Base-by-base conservation (phyloP, 1,139 yeast species). In the Debaryomyces fabryi region DNA sequence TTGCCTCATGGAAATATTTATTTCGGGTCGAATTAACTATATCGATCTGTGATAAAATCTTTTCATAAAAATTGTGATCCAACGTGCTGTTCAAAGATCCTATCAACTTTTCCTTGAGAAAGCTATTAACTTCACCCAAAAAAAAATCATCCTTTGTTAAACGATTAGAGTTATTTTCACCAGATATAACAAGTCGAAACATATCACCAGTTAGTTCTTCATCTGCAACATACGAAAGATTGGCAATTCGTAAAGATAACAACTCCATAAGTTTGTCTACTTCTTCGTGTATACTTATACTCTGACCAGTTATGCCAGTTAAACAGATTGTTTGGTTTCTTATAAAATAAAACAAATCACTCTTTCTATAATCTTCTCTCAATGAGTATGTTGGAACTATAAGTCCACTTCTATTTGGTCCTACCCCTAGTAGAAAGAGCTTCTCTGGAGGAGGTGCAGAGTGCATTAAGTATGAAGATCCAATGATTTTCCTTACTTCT, bases 1-100 rank as follows among this genome's bases (percentile, higher is more conserved):
- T 47, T 2, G 66, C 65, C 41, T 63, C 67, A 42, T 59, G 59
- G 39, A 64, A 64, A 43, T 60, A 63, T 35, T 58, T 54, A 13
- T 47, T 15, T 3, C 13, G 18, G 1, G 18, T 30, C 13, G 34
- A 7, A 2, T 16, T 20, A 15, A 36, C 40, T 16, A 37, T 13
- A 9, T 43, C 36, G 18, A 46, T 25, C n/a, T 34, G 24, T 16
- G 43, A 27, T 15, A 49, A 29, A 18, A 44, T 13, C n/a, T 24
- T 21, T 34, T 21, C 45, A 45, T 55, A 58, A 41, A 57, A 45
- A n/a, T 47, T 48, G 34, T 54, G 53, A n/a, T 45, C n/a, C 42
- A 63, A 21, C 5, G 58, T 50, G 61, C 62, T 41, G 59, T 61
- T 6, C 57, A 56, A 50, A 55, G 52, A 61, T 16, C 47, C 15